Conservation (phyloP, 768 basidiomycete genomes). For the Candolleomyces eurysporus region DNA sequence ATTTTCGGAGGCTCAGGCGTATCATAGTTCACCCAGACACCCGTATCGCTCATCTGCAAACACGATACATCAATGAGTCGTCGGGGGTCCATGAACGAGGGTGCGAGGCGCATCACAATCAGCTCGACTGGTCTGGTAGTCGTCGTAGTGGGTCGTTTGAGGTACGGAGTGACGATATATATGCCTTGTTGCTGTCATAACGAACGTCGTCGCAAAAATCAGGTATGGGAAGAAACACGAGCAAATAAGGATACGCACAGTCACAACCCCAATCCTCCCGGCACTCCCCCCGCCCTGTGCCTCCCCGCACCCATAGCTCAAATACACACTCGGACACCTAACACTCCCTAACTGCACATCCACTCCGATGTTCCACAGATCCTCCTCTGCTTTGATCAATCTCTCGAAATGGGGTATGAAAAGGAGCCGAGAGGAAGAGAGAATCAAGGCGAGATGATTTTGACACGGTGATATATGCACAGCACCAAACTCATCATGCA, state of each 20-base stretch:
- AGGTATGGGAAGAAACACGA: too few species aligned
- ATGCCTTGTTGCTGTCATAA: neutral
- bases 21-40: constrained; percentile 47
- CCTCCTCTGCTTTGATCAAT: constrained; percentile 19
- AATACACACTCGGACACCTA: constrained; percentile 40
- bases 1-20: neutral
- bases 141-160: neutral
- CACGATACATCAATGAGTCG: constrained; percentile 41
- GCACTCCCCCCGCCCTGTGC: constrained; percentile 2
- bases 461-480: constrained; percentile 50
- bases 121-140: neutral
- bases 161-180: constrained; percentile 21
- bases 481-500: constrained; percentile 48
- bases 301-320: constrained; percentile 42
- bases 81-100: constrained; percentile 26
- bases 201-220: too few species aligned
- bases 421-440: constrained; percentile 36
- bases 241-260: constrained; percentile 30
- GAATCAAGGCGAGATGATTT: constrained; percentile 40
- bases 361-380: constrained; percentile 30
- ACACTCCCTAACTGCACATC: constrained; percentile 42
- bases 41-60: constrained; percentile 54
- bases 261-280: constrained; percentile 44
- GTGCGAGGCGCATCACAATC: constrained; percentile 12
- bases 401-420: constrained; percentile 43